Evolutionary conservation across 768 basidiomycete species (phyloP), one percentile per base, ranked within the genome.

Genomic region (Amanita inopinata): DNA sequence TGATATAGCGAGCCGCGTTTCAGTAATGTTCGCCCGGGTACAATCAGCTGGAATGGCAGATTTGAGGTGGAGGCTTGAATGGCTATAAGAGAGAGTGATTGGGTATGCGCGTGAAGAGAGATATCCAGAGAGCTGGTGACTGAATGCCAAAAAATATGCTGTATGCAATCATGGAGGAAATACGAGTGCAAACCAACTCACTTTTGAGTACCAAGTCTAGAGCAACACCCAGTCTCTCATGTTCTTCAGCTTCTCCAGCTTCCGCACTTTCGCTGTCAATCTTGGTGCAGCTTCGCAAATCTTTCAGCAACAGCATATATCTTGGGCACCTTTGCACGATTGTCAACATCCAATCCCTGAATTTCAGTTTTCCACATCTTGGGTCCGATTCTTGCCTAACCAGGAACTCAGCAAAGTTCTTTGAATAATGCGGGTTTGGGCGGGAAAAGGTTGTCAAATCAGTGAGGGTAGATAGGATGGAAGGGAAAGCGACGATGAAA

Each of bases 261-360:
- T 72, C 70, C 11, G 82, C n/a, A n/a, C n/a, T n/a, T n/a, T n/a
- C n/a, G n/a, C n/a, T n/a, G n/a, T n/a, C n/a, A n/a, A n/a, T n/a
- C n/a, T n/a, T n/a, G n/a, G n/a, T 86, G 46, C 76, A 74, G n/a
- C 59, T 57, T 25, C 88, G 76, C 27, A 92, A 69, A 55, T 93
- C 89, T 59, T 80, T 88, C 39, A 92, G 71, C 8, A 93, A 65
- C 8, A 93, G 70, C 5, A 90, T 70, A 56, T 92, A 92, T 43
- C 90, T 73, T 3, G 90, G 90, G 58, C 87, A 90, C 43, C 89
- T 73, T 58, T 93, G 89, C 5, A 93, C 82, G 36, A 89, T 78
- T 2, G 85, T 86, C 41, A 93, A 68, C 7, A 93, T 71, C 80
- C 89, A 93, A 54, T 90, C 86, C 5, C 81, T 70, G 22, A 93